phyloP scores from a whole-genome alignment of 257 asterid genomes.

The Solanum sitiens region DNA sequence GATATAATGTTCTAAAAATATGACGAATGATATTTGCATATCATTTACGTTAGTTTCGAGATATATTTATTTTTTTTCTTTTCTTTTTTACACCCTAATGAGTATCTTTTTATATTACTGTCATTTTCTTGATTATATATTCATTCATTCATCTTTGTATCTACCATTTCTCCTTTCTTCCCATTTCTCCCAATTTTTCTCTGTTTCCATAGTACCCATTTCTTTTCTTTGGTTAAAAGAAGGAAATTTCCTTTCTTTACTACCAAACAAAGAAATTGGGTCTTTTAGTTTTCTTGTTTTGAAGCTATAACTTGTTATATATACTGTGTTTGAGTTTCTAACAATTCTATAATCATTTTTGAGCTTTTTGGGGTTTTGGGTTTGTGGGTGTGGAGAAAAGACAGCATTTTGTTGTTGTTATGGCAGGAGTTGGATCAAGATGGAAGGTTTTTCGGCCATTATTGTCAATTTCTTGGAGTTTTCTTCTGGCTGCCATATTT shows the following conservation, averaged over 20 bases:
- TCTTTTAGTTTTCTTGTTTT: not conserved
- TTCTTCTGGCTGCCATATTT: conserved; percentile 53
- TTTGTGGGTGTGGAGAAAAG: not conserved
- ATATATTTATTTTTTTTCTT: too few species aligned
- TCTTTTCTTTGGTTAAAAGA: not conserved
- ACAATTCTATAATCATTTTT: not conserved
- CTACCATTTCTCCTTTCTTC: not conserved
- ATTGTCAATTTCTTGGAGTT: conserved; percentile 58
- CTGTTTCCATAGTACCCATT: not conserved
- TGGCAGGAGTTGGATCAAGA: conserved; percentile 45
- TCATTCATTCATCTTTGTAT: not conserved
- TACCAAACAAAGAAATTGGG: not conserved
- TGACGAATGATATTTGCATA: too few species aligned
- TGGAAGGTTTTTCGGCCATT: conserved; percentile 59
- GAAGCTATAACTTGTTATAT: not conserved
- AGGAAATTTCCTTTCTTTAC: not conserved
- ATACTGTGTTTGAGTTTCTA: not conserved
- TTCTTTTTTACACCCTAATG: too few species aligned
- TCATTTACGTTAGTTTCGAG: too few species aligned
- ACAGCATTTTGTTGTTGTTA: not conserved
- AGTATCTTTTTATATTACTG: not conserved
- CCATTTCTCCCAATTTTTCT: not conserved
- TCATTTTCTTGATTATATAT: not conserved
- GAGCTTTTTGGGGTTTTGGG: not conserved
- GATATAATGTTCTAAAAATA: too few species aligned